phyloP scores from a whole-genome alignment of 352 stramenopile species.

The Halophytophthora batemanensis region DNA sequence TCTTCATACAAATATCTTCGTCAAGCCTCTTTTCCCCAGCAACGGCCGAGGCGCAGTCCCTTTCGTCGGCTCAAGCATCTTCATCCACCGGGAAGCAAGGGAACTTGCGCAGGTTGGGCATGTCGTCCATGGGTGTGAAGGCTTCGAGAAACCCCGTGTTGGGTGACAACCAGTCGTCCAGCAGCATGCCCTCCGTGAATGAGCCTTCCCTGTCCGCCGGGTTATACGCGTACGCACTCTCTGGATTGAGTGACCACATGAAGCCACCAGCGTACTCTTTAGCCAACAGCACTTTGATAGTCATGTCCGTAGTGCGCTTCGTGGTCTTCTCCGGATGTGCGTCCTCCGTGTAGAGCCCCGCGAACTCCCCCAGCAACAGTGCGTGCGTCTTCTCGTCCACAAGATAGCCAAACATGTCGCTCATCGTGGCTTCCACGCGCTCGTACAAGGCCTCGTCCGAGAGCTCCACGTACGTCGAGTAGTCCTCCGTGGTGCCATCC shows the following conservation, averaged over 20 bases:
- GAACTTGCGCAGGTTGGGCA: constrained; percentile 58
- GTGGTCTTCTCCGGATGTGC: constrained; percentile 64
- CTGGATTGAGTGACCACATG: constrained; percentile 84
- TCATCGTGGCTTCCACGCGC: constrained; percentile 57
- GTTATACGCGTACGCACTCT: constrained; percentile 79
- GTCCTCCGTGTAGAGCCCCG: constrained; percentile 66
- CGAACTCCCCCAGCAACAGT: constrained; percentile 75
- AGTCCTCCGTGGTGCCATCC: constrained; percentile 43
- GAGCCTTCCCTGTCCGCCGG: constrained; percentile 46
- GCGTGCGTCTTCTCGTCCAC: constrained; percentile 42
- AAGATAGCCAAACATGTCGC: constrained; percentile 79
- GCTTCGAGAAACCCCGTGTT: constrained; percentile 67
- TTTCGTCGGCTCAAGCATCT: too few relatives aligned
- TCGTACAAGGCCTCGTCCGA: constrained; percentile 46
- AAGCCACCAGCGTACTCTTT: constrained; percentile 70
- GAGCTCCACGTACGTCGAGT: constrained; percentile 55
- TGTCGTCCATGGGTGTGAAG: constrained; percentile 60
- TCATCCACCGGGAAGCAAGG: constrained; percentile 50
- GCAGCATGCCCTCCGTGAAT: constrained; percentile 70
- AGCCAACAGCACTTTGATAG: constrained; percentile 60
- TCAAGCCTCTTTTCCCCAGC: too few relatives aligned
- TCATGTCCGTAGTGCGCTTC: constrained; percentile 69
- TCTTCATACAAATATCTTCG: too few relatives aligned
- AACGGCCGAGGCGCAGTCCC: too few relatives aligned
- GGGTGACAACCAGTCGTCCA: constrained; percentile 77